Percentiles rank a stretch among this genome's conserved stretches.
phyloP scores from a whole-genome alignment of 352 stramenopile genomes.

The Phytophthora litchii region DNA sequence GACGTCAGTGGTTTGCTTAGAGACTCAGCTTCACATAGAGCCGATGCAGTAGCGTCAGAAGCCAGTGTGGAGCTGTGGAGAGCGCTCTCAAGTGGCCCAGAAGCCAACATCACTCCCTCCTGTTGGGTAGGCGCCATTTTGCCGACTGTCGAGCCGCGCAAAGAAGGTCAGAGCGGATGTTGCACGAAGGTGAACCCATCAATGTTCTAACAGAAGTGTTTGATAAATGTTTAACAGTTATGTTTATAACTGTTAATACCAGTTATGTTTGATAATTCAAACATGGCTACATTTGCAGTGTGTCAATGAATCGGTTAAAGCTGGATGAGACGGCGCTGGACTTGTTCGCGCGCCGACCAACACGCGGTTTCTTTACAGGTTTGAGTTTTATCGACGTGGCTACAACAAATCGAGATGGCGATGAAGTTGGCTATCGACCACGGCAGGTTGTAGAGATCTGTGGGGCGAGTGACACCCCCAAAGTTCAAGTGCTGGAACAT shows the following conservation, averaged over 20 bases:
- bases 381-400: slow-evolving; percentile 61
- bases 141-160: slow-evolving; percentile 22
- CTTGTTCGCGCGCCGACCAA: slow-evolving; percentile 63
- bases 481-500: slow-evolving; percentile 57
- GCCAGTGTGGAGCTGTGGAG: slow-evolving; percentile 12
- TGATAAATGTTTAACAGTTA: too few relatives aligned
- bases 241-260: too few relatives aligned
- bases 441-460: slow-evolving; percentile 69
- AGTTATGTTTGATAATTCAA: too few relatives aligned
- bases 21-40: slow-evolving; percentile 1
- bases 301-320: slow-evolving; percentile 32
- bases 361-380: slow-evolving; percentile 58
- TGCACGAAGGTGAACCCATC: slow-evolving; percentile 11
- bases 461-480: slow-evolving; percentile 46
- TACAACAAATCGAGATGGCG: slow-evolving; percentile 23
- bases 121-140: slow-evolving; percentile 40
- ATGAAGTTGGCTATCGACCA: slow-evolving; percentile 47
- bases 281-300: slow-evolving; percentile 26
- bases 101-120: slow-evolving; percentile 22
- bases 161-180: slow-evolving; percentile 16
- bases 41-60: background rate
- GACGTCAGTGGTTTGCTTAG: slow-evolving; percentile 5
- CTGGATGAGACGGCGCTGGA: slow-evolving; percentile 78
- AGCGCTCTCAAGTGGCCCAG: slow-evolving; percentile 6
- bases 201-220: background rate